Percentiles rank a stretch among this genome's conserved stretches.
Conservation (phyloP, 345 rosid genomes). For the Salix brachista region DNA sequence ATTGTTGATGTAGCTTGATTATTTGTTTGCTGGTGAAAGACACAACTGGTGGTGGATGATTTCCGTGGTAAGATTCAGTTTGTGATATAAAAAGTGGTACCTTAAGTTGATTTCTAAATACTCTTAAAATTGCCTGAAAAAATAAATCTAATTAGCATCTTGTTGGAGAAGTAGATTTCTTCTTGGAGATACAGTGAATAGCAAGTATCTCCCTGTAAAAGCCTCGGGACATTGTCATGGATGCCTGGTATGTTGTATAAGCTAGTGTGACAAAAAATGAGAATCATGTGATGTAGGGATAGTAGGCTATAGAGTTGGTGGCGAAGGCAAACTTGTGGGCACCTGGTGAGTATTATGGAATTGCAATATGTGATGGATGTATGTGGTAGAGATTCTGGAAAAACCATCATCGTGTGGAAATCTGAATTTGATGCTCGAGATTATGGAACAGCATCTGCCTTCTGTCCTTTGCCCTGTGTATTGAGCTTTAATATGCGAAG, state of each 20-base stretch:
- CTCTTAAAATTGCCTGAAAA: not conserved
- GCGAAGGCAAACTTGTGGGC: no score
- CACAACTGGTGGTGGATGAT: not conserved
- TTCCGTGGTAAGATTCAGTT: not conserved
- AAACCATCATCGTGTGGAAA: not conserved
- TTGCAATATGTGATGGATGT: not conserved
- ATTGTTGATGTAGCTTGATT: not conserved
- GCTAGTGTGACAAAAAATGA: not conserved
- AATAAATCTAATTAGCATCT: not conserved
- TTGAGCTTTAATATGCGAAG: not conserved
- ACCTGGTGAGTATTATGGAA: not conserved
- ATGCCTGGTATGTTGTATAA: not conserved
- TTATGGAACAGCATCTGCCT: not conserved
- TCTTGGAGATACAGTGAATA: not conserved
- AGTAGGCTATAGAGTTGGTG: not conserved
- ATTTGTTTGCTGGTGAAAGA: not conserved
- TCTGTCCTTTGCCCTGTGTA: not conserved
- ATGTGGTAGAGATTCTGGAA: not conserved
- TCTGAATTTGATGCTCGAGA: not conserved
- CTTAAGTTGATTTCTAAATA: not conserved
- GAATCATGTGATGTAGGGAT: not conserved
- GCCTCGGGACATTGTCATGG: not conserved
- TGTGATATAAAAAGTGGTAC: not conserved
- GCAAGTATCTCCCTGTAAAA: not conserved
- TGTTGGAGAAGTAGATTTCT: not conserved